Base-by-base conservation (phyloP, 2,329 filamentous ascomycete genomes). In the Orbilia ellipsospora region DNA sequence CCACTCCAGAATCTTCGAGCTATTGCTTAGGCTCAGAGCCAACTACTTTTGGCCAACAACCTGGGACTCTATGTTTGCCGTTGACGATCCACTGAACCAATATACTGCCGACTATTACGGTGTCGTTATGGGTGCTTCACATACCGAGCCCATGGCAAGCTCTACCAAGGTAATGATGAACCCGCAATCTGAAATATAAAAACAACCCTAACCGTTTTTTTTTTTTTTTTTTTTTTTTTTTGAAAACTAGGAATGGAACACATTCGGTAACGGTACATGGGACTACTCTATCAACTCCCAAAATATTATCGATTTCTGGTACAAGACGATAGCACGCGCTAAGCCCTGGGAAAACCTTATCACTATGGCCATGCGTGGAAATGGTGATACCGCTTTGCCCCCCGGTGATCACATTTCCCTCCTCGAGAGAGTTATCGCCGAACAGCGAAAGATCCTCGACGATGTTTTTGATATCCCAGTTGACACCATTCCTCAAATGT, bases 11-110 rank as follows among this genome's bases (percentile, higher is more conserved):
- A 87, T 93, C 18, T 92, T 91, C 77, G 91, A 93, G 82, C 84
- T 93, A 0, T 82, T 92, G 0, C 86, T 93, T 4, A 86, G 91
- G 5, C 84, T 91, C 28, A 86, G 88, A 44, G 90, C 90, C 15
- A 93, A 93, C 81, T 92, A 92, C 79, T 83, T 93, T 59, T 93
- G 91, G 90, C 91, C 90, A 0, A 87, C 90, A 0, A 84, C 88
- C 80, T 93, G 90, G 91, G 87, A 86, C 4, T 87, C 86, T 77
- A 91, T 92, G 85, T 91, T 92, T 79, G 88, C 89, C 79, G 86
- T 91, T 0, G 91, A 93, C 75, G 90, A 93, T 79, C 84, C 87
- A 1, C 84, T 85, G 31, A 92, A 89, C 78, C 89, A 91, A 80
- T 87, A 88, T 0, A 85, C 91, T 4, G 89, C 90, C 0, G 89